Evolutionary conservation across 192 early-diverging fungal species (phyloP), one percentile per base, ranked within the genome.

Genomic region (Coemansia sp.): DNA sequence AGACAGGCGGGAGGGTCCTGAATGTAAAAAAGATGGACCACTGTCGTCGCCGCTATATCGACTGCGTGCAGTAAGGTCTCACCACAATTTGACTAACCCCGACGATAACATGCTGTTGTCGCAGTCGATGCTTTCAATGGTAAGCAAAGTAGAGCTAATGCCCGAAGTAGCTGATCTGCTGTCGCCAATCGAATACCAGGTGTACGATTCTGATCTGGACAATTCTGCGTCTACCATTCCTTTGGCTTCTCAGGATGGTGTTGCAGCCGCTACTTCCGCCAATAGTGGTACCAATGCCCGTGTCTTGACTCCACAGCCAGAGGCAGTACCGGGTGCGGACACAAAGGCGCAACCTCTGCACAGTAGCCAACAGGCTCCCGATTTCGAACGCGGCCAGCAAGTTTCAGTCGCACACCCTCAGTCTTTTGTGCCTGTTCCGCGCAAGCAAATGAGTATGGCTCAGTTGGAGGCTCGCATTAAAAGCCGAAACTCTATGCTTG

Each of bases 401-500:
- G n/a, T n/a, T n/a, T n/a, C n/a, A 15, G 23, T 5, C 11, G 40
- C 26, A 4, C 28, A 38, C 27, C 23, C n/a, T 8, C 41, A 30
- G 23, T 19, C 14, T 0, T 24, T 55, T 9, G 34, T 42, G 19
- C 40, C 46, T 1, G 18, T 50, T 3, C 39, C 58, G 25, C 69
- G 58, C 41, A 65, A 55, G 49, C 69, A 65, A 13, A 53, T 47
- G 13, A 73, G 70, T 46, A 61, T 66, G 70, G 63, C 63, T 28
- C 58, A 72, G 24, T 47, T 66, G 13, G 58, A 58, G 36, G 50
- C 45, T 7, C 42, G 53, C 4, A 32, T 35, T 37, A 63, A 23
- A 25, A 63, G 63, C 38, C 59, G 71, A 34, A 66, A 62, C 46
- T 74, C 71, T 10, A 74, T 74, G 71, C 44, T 63, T n/a, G 47